Evolutionary conservation across 495 filamentous ascomycete species (phyloP).

Genomic region (Oleoguttula mirabilis): DNA sequence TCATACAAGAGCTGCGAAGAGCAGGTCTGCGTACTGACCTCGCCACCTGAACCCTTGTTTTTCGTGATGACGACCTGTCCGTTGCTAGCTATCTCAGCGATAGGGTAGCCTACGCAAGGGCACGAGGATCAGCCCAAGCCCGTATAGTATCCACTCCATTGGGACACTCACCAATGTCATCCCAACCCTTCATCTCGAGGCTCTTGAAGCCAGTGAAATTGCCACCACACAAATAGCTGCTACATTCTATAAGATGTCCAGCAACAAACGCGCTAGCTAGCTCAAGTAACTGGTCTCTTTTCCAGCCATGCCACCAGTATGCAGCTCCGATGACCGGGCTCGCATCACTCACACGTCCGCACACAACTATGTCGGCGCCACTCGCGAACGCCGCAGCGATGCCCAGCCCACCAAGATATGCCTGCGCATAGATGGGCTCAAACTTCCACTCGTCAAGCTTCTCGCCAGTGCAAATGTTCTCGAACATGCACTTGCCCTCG

Average conservation of each 20-base stretch:
- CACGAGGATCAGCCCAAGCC: no score
- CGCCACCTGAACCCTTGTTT: conserved; percentile 16
- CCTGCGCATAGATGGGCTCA: conserved; percentile 41
- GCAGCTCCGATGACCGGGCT: conserved; percentile 26
- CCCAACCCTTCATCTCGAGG: conserved; percentile 16
- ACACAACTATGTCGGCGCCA: conserved; percentile 32
- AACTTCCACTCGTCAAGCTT: conserved; percentile 38
- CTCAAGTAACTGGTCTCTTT: conserved; percentile 17
- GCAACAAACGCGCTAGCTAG: conserved; percentile 24
- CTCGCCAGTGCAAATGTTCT: conserved; percentile 42
- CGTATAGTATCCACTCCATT: no score
- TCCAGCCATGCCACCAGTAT: conserved; percentile 30
- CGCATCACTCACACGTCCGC: conserved; percentile 31
- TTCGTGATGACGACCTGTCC: conserved; percentile 24
- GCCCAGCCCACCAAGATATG: conserved; percentile 29
- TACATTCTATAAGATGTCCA: conserved; percentile 24
- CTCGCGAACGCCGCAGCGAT: conserved; percentile 27
- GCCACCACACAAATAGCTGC: conserved; percentile 18
- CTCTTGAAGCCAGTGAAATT: conserved; percentile 25
- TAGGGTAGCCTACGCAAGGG: no score
- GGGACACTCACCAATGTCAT: no score
- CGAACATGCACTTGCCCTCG: conserved; percentile 33
- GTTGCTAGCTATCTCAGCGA: conserved; percentile 20
- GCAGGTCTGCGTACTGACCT: conserved; percentile 20
- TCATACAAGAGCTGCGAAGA: conserved; percentile 23